Evolutionary conservation across 2,329 filamentous ascomycete species (phyloP), one percentile per base, ranked within the genome.

Genomic region (Xylariomycetidae sp.): DNA sequence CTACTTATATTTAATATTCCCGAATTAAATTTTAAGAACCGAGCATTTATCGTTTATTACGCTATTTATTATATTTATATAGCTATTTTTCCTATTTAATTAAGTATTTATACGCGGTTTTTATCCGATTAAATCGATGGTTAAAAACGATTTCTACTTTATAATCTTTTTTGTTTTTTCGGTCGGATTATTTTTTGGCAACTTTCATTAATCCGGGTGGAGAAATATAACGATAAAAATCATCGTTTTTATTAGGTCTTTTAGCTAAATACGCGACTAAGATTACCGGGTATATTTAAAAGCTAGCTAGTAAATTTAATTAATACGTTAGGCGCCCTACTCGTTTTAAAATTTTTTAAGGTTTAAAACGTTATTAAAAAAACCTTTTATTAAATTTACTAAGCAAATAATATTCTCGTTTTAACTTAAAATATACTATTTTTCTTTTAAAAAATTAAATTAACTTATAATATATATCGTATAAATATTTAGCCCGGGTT

Each of bases 321-420:
- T 35, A 18, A 19, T 37, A 28, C 7, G 22, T 22, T 24, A 32
- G 23, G 17, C 17, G 12, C 14, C 12, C 16, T 14, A 25, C 18
- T 2, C 17, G 12, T 35, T 28, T 19, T 19, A 18, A 18, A 30
- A 35, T 24, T 17, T 6, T 24, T 25, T 22, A 34, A 24, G 16
- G 16, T 10, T 15, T 13, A 10, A 13, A 12, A 2, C 14, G 10
- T 23, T 27, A 17, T 15, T 30, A 29, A 22, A 25, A 27, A 14
- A 18, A 27, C 8, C 28, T 35, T 4, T 10, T 6, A 16, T 16
- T 19, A 24, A 29, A 13, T 25, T 30, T 24, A 13, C 13, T 26
- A 17, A 19, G 17, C 25, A 35, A 35, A n/a, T 35, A 17, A 29
- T 29, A 35, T 17, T 17, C 19, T 6, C 30, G 24, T 24, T 35